Percentiles rank a stretch among this genome's conserved stretches.
Evolutionary conservation across 345 rosid genomes (phyloP).

Genomic region (Lagerstroemia speciosa): DNA sequence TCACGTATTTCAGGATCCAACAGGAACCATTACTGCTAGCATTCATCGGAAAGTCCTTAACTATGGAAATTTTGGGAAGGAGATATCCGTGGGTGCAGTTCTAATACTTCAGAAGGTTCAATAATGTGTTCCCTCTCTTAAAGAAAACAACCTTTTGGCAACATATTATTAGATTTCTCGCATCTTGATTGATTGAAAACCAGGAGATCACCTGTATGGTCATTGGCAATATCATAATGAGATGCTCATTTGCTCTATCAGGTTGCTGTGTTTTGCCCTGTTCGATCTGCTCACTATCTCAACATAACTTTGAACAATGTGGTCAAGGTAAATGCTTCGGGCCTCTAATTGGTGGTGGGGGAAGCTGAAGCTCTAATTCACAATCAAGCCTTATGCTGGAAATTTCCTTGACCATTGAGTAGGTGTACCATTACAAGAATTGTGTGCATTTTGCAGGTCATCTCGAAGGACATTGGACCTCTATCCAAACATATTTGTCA

Average conservation of each 20-base stretch:
- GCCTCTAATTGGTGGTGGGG: not conserved
- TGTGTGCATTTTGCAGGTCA: constrained; percentile 37
- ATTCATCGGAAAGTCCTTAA: constrained; percentile 53
- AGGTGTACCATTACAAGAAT: not conserved
- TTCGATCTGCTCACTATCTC: constrained; percentile 41
- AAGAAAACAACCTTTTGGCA: not conserved
- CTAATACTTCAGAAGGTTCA: constrained; percentile 59
- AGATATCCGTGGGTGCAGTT: constrained; percentile 61
- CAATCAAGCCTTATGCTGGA: not conserved
- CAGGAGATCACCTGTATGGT: not conserved
- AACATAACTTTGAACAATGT: constrained; percentile 69
- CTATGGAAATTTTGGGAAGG: constrained; percentile 48
- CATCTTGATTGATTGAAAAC: not conserved
- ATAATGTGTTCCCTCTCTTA: not conserved
- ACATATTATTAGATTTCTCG: not conserved
- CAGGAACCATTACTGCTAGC: constrained; percentile 65
- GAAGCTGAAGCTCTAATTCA: not conserved
- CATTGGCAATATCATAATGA: not conserved
- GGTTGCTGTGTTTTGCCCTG: constrained; percentile 71
- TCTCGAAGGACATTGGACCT: constrained; percentile 38
- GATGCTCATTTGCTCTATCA: constrained; percentile 20
- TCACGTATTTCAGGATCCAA: constrained; percentile 56
- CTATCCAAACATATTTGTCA: constrained; percentile 16
- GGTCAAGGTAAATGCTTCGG: constrained; percentile 44
- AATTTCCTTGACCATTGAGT: too few species aligned